Evolutionary conservation across 495 filamentous ascomycete genomes (phyloP), one percentile per base, ranked within the genome.

Genomic region (Trichoderma asperelloides): DNA sequence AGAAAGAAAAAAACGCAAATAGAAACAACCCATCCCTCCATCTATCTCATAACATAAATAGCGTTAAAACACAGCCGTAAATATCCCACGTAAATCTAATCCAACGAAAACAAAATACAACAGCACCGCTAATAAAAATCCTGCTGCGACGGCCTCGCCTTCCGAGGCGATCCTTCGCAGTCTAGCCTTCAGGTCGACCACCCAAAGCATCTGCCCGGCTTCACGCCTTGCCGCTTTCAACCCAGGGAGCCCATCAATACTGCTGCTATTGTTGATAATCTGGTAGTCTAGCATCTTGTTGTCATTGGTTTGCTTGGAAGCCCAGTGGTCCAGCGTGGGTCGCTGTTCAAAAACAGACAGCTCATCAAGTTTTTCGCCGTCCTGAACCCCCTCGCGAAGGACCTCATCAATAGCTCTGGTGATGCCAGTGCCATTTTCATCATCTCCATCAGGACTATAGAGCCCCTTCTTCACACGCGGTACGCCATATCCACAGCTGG

Each of bases 401-500:
- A 28, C 28, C 21, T 49, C 64, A 13, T 28, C 64, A 49, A 63
- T 23, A 43, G 33, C 23, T n/a, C 8, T 23, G n/a, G 47, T 3
- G n/a, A 51, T 8, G 21, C 47, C 47, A 51, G 16, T 5, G 30
- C 23, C 67, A 12, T 39, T 40, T 21, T 71, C 69, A 23, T 63
- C 66, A 21, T 39, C 60, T 13, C 63, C 68, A 21, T 64, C 70
- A n/a, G 30, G 27, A 37, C 33, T 62, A 30, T 67, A 65, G 6
- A 65, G 27, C 39, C 12, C 72, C 45, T 41, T 70, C 63, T 25
- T 75, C 69, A 63, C 68, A 11, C 84, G 70, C 0, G 86, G 85
- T 3, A 88, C 84, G 15, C 82, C 84, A 69, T 77, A 87, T 1
- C 85, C 84, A 69, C 85, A 87, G 12, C 81, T 82, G 21, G 81